Percentiles rank a stretch among this genome's conserved stretches.
Evolutionary conservation across 140 eudicot genomes (phyloP).

Genomic region (Cichorium intybus): DNA sequence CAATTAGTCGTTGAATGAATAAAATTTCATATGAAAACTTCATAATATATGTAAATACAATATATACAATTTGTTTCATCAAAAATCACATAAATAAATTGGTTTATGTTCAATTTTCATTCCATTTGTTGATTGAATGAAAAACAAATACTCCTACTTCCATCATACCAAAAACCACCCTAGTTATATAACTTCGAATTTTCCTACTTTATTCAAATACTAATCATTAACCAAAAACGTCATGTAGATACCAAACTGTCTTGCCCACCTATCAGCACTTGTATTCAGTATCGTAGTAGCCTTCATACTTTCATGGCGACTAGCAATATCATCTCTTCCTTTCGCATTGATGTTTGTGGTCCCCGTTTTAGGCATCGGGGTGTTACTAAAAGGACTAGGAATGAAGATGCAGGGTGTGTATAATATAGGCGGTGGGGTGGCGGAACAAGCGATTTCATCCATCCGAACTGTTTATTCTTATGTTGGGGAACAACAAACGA

Average conservation of each 20-base stretch:
- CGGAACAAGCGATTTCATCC: slow-evolving; percentile 78
- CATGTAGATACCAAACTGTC: slow-evolving; percentile 66
- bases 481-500: slow-evolving; percentile 65
- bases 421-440: slow-evolving; percentile 69
- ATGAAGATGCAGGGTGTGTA: slow-evolving; percentile 57
- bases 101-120: too few relatives aligned
- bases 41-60: too few relatives aligned
- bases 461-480: slow-evolving; percentile 74
- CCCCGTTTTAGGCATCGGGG: slow-evolving; percentile 66
- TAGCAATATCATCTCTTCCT: slow-evolving; percentile 58
- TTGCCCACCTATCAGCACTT: slow-evolving; percentile 53
- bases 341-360: slow-evolving; percentile 50
- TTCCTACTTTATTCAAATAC: neutral
- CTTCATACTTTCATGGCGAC: slow-evolving; percentile 75
- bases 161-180: neutral
- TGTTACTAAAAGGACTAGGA: slow-evolving; percentile 46
- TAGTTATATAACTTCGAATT: neutral
- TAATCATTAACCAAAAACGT: neutral
- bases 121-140: too few relatives aligned
- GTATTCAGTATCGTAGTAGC: slow-evolving; percentile 43
- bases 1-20: too few relatives aligned
- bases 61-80: too few relatives aligned
- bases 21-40: too few relatives aligned
- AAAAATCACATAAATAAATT: too few relatives aligned
- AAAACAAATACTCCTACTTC: neutral